A percentile compares a stretch with the other conserved stretches of the same genome.
Evolutionary conservation across 179 eudicot species (phyloP).

Genomic region (Camellia oleifera): DNA sequence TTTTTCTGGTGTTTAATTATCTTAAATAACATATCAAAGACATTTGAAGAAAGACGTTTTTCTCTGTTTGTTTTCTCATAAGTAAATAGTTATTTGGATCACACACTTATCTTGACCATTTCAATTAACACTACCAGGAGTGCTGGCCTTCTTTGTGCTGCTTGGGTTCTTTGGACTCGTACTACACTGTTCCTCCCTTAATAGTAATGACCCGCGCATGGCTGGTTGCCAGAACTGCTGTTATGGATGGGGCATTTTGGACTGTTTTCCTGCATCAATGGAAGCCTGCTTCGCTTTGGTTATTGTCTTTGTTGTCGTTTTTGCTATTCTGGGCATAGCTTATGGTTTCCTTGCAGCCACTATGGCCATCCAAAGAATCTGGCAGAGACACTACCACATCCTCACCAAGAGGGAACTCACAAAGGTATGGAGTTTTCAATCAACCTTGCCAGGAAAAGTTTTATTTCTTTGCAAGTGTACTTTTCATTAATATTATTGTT

Average conservation of each 20-base stretch:
- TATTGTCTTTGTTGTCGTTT: slow-evolving; percentile 65
- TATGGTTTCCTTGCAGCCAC: slow-evolving; percentile 90
- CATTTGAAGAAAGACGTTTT: neutral
- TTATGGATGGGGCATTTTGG: slow-evolving; percentile 88
- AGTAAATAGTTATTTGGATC: neutral
- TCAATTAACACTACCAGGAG: slow-evolving; percentile 43
- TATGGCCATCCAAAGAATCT: slow-evolving; percentile 84
- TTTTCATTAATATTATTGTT: neutral
- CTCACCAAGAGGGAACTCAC: slow-evolving; percentile 91
- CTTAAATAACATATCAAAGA: neutral
- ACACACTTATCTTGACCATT: neutral
- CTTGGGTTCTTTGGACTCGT: slow-evolving; percentile 79
- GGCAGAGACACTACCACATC: slow-evolving; percentile 97
- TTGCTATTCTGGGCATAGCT: slow-evolving; percentile 84
- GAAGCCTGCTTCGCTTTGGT: slow-evolving; percentile 83
- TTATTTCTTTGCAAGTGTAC: neutral
- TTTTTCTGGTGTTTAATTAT: neutral
- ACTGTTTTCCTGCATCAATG: slow-evolving; percentile 82
- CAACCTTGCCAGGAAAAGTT: neutral
- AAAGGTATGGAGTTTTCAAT: slow-evolving; percentile 38
- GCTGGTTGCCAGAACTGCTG: slow-evolving; percentile 93
- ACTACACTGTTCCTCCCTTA: slow-evolving; percentile 68
- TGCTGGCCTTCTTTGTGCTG: slow-evolving; percentile 71
- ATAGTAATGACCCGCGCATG: slow-evolving; percentile 60
- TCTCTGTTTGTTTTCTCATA: neutral